Evolutionary conservation across 768 basidiomycete species (phyloP), one percentile per base, ranked within the genome.

Genomic region (Xanthoconium stramineum): DNA sequence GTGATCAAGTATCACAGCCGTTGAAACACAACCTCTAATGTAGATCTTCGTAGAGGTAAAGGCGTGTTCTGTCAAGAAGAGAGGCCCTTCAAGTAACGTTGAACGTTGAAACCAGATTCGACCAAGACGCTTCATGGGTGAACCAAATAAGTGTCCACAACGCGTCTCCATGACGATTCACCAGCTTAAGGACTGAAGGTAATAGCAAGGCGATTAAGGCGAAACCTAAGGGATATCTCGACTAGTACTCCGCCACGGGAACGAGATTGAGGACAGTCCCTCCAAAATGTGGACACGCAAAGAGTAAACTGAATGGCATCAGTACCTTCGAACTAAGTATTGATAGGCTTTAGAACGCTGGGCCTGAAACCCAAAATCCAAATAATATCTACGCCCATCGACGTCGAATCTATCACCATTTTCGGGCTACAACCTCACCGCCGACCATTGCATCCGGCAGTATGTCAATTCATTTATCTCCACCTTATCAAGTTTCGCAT

Each of bases 181-280:
- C 56, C 84, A 96, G 48, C 77, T 97, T 75, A 86, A 95, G 73
- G 94, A 84, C 77, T 17, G 86, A 91, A 65, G 89, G 91, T 36
- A 73, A n/a, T n/a, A n/a, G 76, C 55, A 85, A 84, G 75, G 91
- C 91, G 43, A 91, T 93, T 77, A 92, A 91, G 71, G 77, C 88
- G 28, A 85, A 91, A 70, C 88, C 89, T 8, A 76, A 79, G 52
- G 84, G 75, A 28, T 84, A 86, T 56, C 75, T 89, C 38, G 89
- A 91, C 60, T 94, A 91, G n/a, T n/a, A n/a, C 71, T 94, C 93
- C 65, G 55, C 71, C 29, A 52, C 65, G 5, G 67, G 69, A 19
- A 62, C n/a, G n/a, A 58, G 15, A n/a, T n/a, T n/a, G 70, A 64
- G 15, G 67, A 68, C 17, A 32, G 76, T 43, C 61, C 65, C 47